A percentile compares a stretch with the other conserved stretches of the same genome.
Conservation (phyloP, 306 rosid species). For the Prunus mume region DNA sequence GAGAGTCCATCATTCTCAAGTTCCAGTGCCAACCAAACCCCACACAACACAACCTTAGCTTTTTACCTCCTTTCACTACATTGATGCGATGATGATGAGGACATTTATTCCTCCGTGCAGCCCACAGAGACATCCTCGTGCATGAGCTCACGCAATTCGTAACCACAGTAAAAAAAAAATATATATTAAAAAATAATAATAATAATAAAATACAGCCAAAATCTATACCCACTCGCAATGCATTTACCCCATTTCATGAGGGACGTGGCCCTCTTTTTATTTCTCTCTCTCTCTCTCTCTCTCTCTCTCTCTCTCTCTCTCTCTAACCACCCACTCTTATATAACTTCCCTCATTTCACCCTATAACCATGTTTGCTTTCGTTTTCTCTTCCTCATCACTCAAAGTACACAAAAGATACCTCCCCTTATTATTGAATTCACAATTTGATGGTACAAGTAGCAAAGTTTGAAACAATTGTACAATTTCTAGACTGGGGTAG, state of each 20-base stretch:
- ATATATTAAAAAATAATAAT: not conserved
- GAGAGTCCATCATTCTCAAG: not conserved
- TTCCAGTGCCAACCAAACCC: not conserved
- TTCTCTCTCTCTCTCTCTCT: slow-evolving; percentile 13
- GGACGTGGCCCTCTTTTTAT: slow-evolving; percentile 42
- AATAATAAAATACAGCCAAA: not conserved
- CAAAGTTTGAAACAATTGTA: not conserved
- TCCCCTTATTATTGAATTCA: not conserved
- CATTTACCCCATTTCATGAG: slow-evolving; percentile 59
- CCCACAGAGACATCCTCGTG: slow-evolving; percentile 48
- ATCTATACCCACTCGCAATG: not conserved
- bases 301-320: slow-evolving; percentile 17
- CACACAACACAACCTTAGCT: not conserved
- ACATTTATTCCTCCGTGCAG: slow-evolving; percentile 2
- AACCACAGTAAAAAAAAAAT: slow-evolving; percentile 5
- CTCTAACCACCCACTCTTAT: not conserved
- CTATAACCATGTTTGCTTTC: not conserved
- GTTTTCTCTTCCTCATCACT: not conserved
- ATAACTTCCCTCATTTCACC: slow-evolving; percentile 3
- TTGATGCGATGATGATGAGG: not conserved
- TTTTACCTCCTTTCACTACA: not conserved
- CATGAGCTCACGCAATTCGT: slow-evolving; percentile 44
- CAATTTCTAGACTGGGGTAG: not conserved
- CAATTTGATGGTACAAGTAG: too few species aligned
- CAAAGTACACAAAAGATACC: not conserved